These are phyloP conservation scores for Colletotrichum chlorophyti DNA, from an alignment of 2,329 filamentous ascomycete species.

Conservation along the genomic window DNA sequence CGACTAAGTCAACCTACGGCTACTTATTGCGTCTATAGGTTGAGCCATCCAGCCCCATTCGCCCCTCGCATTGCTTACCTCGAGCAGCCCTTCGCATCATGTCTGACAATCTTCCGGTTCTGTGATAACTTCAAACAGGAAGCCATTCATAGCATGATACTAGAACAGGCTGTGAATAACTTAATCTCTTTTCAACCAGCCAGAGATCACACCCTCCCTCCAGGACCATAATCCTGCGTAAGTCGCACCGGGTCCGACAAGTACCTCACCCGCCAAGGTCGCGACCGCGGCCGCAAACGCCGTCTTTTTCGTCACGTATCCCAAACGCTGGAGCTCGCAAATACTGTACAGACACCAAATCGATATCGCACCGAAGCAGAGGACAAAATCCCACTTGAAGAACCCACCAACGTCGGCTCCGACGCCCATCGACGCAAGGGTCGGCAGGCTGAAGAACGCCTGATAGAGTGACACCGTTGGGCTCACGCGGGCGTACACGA, in stretches of 20 bases:
- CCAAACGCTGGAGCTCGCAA: constrained; percentile 32
- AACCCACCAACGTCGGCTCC: background rate
- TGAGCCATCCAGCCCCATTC: no score
- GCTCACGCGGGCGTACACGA: background rate
- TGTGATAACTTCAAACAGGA: no score
- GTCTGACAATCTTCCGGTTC: no score
- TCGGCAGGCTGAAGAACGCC: background rate
- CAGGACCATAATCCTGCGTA: constrained; percentile 34
- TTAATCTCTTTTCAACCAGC: no score
- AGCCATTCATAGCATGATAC: no score
- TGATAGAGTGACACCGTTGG: background rate
- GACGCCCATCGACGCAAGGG: background rate
- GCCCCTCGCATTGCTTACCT: no score
- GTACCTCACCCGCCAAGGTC: constrained; percentile 15
- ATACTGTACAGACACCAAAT: constrained; percentile 30
- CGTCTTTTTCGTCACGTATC: constrained; percentile 30
- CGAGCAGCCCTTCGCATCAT: no score
- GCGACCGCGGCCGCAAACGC: constrained; percentile 1
- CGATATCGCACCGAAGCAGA: background rate
- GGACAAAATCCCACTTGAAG: constrained; percentile 12
- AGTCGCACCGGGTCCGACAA: constrained; percentile 33
- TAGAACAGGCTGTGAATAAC: no score
- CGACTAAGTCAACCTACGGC: no score
- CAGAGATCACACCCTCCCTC: constrained; percentile 28
- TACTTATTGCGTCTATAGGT: no score